A percentile compares a stretch with the other conserved stretches of the same genome.
phyloP scores from a whole-genome alignment of 805 yeast genomes.

The Torulaspora delbrueckii region DNA sequence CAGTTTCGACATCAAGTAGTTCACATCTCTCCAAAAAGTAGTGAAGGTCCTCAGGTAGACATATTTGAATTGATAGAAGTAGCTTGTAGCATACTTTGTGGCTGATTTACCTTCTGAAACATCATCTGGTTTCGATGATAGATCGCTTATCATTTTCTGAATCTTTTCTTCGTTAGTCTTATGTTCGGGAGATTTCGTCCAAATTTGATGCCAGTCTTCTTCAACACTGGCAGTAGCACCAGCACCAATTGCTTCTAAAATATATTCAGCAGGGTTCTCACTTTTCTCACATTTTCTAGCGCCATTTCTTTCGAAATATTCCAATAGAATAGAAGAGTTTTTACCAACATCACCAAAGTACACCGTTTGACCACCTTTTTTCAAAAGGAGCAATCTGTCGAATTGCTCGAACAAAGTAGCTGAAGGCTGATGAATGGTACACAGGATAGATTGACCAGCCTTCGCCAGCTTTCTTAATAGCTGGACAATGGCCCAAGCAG shows the following conservation, averaged over 20 bases:
- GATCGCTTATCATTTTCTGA: conserved; percentile 27
- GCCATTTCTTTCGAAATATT: conserved; percentile 62
- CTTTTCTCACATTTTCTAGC: conserved; percentile 51
- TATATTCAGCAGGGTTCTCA: conserved; percentile 44
- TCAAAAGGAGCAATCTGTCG: conserved; percentile 44
- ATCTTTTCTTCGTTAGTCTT: conserved; percentile 30
- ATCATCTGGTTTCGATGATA: conserved; percentile 8
- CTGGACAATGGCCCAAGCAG: conserved; percentile 49
- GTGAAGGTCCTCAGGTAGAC: conserved; percentile 40
- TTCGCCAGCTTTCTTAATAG: conserved; percentile 42
- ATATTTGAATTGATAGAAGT: conserved; percentile 40
- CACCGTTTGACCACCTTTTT: conserved; percentile 48
- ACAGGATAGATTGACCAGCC: conserved; percentile 48
- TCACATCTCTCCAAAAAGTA: conserved; percentile 56
- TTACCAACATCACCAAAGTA: conserved; percentile 33
- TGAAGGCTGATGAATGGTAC: conserved; percentile 56
- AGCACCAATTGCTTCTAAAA: conserved; percentile 44
- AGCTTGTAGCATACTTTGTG: conserved; percentile 36
- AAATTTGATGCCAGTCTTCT: conserved; percentile 57
- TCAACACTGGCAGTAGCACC: conserved; percentile 41
- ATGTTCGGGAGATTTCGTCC: conserved; percentile 46
- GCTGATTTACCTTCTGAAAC: conserved; percentile 8
- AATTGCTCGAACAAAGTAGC: conserved; percentile 46
- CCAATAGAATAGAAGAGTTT: conserved; percentile 45
- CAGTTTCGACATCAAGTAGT: conserved; percentile 56